Evolutionary conservation across 2,329 filamentous ascomycete species (phyloP), one percentile per base, ranked within the genome.

Genomic region (Lizonia empirigonia): DNA sequence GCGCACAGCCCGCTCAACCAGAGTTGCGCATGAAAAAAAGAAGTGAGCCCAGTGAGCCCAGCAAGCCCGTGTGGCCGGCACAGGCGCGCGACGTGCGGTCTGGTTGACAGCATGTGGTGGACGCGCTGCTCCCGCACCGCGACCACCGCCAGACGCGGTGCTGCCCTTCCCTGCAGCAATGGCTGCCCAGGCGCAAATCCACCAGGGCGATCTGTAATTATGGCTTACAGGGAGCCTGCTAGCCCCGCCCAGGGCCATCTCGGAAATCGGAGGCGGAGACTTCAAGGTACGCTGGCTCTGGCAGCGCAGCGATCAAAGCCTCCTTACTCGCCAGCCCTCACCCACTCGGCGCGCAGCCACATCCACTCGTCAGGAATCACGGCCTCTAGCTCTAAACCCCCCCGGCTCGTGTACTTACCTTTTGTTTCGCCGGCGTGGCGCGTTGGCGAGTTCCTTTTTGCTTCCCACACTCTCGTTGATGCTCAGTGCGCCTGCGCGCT

Each of bases 181-280:
- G 55, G 42, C 49, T 66, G 68, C 60, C 64, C 63, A 64, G 60
- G 53, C 53, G 69, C 60, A 67, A 68, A 72, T 73, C 68, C 60
- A 68, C 62, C 59, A 59, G 50, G 67, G 58, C 66, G 69, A 72
- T 72, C 69, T 68, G 66, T 71, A 68, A 71, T 67, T 58, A 63
- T 64, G 68, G 65, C 64, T 56, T 63, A 53, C 64, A 66, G 61
- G 65, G 63, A 56, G 63, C 59, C 60, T 54, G 55, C 53, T 63
- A 57, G 65, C 65, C 67, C 67, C 67, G 60, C 68, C 64, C 65
- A 52, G 33, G 51, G 58, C 59, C 56, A 60, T 55, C 59, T 72
- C 65, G 70, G 67, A 69, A 69, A 71, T 70, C 69, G 66, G 68
- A 72, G 38, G 48, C 39, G 49, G 48, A 48, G 62, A 61, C 54